Evolutionary conservation across 805 yeast genomes (phyloP), one percentile per base, ranked within the genome.

Genomic region (Wickerhamomyces chambardii): DNA sequence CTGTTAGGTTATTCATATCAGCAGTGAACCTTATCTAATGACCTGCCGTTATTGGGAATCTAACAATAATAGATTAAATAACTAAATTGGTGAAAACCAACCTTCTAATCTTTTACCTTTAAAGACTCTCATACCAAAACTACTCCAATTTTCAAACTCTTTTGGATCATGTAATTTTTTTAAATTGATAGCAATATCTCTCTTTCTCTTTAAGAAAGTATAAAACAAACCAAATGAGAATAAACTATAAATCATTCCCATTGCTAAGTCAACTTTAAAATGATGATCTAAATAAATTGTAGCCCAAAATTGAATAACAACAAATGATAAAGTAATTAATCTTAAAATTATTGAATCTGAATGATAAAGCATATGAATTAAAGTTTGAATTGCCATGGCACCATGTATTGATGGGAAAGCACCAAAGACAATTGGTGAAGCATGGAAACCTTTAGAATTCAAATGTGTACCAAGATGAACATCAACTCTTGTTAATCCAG

Each of bases 221-320:
- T 63, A 63, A 36, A 73, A 58, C 2, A 70, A 11, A 3, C 63
- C 48, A 51, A 69, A 75, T 18, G 63, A 46, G 10, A 55, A 24
- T 5, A 73, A 40, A 0, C 83, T 68, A 56, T 79, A 79, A 4
- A 61, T 24, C 48, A 73, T 52, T 8, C 85, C 85, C 14, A 62
- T 61, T 28, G 76, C 53, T 35, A 78, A 56, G 48, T 80, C 86
- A 26, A 78, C 53, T 39, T 84, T 63, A 69, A 78, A 80, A 53
- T 79, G 87, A 53, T 78, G 86, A 50, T 78, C 85, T 38, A 80
- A 53, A 46, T 80, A 80, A 58, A 79, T 74, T 3, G 84, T 75
- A 17, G 83, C 74, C 84, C 85, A 80, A 82, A 85, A 77, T 50
- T 78, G 85, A 25, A 74, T 48, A 2, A 62, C 38, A 7, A 78